Percentiles rank a stretch among this genome's conserved stretches.
phyloP scores from a whole-genome alignment of 2,329 filamentous ascomycete genomes.

The Aureobasidium sp. region DNA sequence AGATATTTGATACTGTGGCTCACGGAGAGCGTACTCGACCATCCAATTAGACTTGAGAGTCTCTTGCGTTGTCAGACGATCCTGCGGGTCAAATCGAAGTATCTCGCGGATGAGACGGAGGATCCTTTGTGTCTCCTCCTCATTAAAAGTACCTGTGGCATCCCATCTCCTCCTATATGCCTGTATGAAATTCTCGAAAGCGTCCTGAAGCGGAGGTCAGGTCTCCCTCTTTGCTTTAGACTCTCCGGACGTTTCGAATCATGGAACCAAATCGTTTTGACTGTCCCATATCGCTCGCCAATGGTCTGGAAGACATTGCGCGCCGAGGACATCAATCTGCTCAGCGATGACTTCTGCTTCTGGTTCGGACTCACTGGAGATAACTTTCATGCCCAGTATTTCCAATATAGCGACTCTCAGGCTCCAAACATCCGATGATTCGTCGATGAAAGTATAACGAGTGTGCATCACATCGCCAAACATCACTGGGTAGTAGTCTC shows the following conservation, averaged over 20 bases:
- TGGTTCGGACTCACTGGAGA: background rate
- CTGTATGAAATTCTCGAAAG: background rate
- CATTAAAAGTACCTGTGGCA: background rate
- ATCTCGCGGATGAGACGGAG: background rate
- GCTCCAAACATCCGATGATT: too few species aligned
- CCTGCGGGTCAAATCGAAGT: background rate
- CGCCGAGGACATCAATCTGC: background rate
- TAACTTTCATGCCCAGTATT: background rate
- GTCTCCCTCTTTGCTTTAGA: background rate
- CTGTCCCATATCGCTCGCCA: background rate
- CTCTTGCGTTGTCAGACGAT: background rate
- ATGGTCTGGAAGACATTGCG: background rate
- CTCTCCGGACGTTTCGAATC: background rate
- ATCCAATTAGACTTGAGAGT: background rate
- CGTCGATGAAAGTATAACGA: too few species aligned
- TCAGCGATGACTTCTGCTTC: background rate
- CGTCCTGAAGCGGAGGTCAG: background rate
- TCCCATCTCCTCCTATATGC: background rate
- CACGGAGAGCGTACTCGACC: background rate
- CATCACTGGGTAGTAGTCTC: too few species aligned
- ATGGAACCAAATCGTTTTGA: background rate
- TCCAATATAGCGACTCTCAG: too few species aligned
- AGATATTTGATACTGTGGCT: background rate
- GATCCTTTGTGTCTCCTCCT: background rate
- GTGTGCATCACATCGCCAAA: too few species aligned